Percentiles rank a stretch among this genome's conserved stretches.
Conservation (phyloP, 75 land plant genomes). For the Picea glauca region DNA sequence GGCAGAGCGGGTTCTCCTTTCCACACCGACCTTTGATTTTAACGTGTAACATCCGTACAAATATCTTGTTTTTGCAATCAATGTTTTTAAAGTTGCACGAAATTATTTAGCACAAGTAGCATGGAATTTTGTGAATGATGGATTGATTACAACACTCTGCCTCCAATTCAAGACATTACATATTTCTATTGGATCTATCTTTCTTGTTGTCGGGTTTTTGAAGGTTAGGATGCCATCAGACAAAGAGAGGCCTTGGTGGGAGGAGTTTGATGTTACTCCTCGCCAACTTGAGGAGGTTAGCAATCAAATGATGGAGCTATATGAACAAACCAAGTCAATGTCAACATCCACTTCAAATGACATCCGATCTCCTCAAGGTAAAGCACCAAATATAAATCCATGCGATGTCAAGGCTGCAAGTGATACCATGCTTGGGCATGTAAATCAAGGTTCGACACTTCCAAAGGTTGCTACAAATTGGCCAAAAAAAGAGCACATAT, state of each 20-base stretch:
- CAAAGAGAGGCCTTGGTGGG: slow-evolving; percentile 38
- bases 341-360: too few species aligned
- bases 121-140: slow-evolving; percentile 48
- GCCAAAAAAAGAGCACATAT: too few species aligned
- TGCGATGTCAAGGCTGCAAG: too few species aligned
- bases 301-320: too few species aligned
- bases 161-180: slow-evolving; percentile 46
- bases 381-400: too few species aligned
- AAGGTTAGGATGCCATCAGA: slow-evolving; percentile 33
- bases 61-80: slow-evolving; percentile 29
- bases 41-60: slow-evolving; percentile 39
- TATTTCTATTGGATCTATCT: slow-evolving; percentile 43
- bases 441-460: too few species aligned
- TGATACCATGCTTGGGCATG: too few species aligned
- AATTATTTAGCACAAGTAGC: slow-evolving; percentile 42
- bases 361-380: too few species aligned
- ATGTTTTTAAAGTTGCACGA: slow-evolving; percentile 24
- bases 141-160: slow-evolving; percentile 39
- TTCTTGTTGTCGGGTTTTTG: slow-evolving; percentile 39
- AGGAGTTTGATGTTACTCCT: too few species aligned
- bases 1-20: slow-evolving; percentile 40
- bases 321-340: too few species aligned
- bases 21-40: slow-evolving; percentile 38
- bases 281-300: too few species aligned
- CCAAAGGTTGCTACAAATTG: too few species aligned